phyloP scores from a whole-genome alignment of 805 yeast genomes.

The Yamadazyma paraphyllophila region DNA sequence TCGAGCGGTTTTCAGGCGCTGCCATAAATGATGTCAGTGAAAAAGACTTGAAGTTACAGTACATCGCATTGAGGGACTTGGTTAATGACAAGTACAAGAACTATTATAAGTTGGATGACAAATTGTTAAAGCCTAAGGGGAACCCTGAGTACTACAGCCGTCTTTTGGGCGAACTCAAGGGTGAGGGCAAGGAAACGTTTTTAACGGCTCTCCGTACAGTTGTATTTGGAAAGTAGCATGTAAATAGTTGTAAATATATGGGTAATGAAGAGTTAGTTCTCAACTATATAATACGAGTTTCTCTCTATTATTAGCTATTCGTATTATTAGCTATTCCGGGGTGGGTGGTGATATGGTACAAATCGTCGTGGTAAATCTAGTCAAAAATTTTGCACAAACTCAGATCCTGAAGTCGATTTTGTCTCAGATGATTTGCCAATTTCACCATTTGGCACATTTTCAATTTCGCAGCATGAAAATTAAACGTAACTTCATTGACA shows the following conservation, averaged over 20 bases:
- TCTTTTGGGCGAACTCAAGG: constrained; percentile 65
- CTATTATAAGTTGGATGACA: constrained; percentile 63
- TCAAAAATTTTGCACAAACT: too few relatives aligned
- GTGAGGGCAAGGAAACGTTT: constrained; percentile 66
- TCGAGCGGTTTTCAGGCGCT: constrained; percentile 39
- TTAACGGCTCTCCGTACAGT: constrained; percentile 71
- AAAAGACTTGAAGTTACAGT: constrained; percentile 56
- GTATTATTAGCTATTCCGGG: too few relatives aligned
- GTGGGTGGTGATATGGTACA: too few relatives aligned
- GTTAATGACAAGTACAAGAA: constrained; percentile 60
- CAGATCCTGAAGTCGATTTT: too few relatives aligned
- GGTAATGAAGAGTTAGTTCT: not conserved
- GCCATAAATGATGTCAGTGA: constrained; percentile 40
- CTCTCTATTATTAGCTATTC: too few relatives aligned
- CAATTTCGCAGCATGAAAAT: not conserved
- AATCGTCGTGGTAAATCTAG: too few relatives aligned
- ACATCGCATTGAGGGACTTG: constrained; percentile 54
- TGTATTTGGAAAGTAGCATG: constrained; percentile 60
- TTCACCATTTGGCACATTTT: not conserved
- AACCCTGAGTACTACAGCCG: constrained; percentile 77
- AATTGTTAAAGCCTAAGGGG: constrained; percentile 76
- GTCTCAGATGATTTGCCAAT: not conserved
- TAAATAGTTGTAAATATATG: constrained; percentile 1
- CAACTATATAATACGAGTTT: too few relatives aligned
- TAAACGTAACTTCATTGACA: not conserved